Conservation (phyloP, 2,329 filamentous ascomycete species). For the Venturia oleaginea region DNA sequence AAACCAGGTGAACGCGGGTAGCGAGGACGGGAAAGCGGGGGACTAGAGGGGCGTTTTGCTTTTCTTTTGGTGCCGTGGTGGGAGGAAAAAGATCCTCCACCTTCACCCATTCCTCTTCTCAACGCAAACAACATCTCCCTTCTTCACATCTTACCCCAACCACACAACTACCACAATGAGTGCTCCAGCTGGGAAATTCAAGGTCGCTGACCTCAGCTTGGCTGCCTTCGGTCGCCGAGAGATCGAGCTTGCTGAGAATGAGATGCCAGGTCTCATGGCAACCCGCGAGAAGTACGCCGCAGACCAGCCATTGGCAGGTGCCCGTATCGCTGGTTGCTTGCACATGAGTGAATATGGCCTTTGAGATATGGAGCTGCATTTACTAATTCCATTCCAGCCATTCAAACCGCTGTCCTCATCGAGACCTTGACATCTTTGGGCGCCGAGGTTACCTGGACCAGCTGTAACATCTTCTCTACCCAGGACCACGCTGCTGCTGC, state of each 20-base stretch:
- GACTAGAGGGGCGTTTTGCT: no score
- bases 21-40: no score
- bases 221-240: slow-evolving; percentile 98
- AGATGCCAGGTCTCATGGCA: slow-evolving; percentile 96
- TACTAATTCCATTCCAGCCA: slow-evolving; percentile 45
- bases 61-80: neutral
- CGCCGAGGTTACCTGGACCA: slow-evolving; percentile 97
- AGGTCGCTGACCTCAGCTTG: slow-evolving; percentile 95
- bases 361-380: neutral
- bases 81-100: neutral
- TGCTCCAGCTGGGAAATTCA: slow-evolving; percentile 87
- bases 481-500: slow-evolving; percentile 97
- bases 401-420: slow-evolving; percentile 98
- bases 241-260: slow-evolving; percentile 88
- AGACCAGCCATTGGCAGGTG: slow-evolving; percentile 90
- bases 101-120: neutral
- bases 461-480: slow-evolving; percentile 99
- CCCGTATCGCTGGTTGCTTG: slow-evolving; percentile 93
- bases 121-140: neutral
- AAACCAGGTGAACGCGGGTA: no score
- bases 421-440: slow-evolving; percentile 92
- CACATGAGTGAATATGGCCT: slow-evolving; percentile 68
- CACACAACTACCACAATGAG: slow-evolving; percentile 37
- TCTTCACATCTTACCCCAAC: neutral
- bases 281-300: slow-evolving; percentile 83